Evolutionary conservation across 139 green algal species (phyloP), one percentile per base, ranked within the genome.

Genomic region (Coelastrella sp.): DNA sequence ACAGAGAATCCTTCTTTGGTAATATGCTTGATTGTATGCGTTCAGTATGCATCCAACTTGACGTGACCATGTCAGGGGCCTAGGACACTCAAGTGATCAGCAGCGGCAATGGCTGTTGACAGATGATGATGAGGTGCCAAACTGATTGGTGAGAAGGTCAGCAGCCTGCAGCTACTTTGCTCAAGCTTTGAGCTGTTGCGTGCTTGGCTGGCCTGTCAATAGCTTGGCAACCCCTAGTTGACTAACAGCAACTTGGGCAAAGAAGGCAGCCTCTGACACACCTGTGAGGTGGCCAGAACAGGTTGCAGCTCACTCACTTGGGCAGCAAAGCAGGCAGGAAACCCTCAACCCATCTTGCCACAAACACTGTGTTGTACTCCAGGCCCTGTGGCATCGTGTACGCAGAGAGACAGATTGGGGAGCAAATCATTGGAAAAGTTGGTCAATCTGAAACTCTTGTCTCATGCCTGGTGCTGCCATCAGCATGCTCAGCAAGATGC

Each of bases 321-420:
- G 57, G 58, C 12, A 24, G 59, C 6, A n/a, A n/a, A 6, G 25
- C 25, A 57, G 84, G 84, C 84, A 88, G 10, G 65, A 88, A 88
- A 35, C 84, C 84, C 4, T 88, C 65, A 74, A 65, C 25, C 84
- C 84, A 88, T 8, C 65, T 74, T 35, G 80, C 65, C 35, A 88
- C 84, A 66, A 66, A 88, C 25, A 80, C 65, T 0, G 25, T 68
- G 65, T 72, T 74, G 24, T 88, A 88, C 65, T 88, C 84, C 27
- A 88, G 84, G 65, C 84, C 84, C 78, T 84, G 72, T 6, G 22
- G 35, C 35, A 49, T 1, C 35, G 35, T 49, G 35, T 49, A 49
- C 3, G 35, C 35, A 49, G 35, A 3, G 35, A 49, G 35, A 49
- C 35, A 49, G 35, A 49, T 49, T 49, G 35, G 35, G 35, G 35